phyloP scores from a whole-genome alignment of 805 yeast genomes.

The Maudiozyma pseudohumilis region DNA sequence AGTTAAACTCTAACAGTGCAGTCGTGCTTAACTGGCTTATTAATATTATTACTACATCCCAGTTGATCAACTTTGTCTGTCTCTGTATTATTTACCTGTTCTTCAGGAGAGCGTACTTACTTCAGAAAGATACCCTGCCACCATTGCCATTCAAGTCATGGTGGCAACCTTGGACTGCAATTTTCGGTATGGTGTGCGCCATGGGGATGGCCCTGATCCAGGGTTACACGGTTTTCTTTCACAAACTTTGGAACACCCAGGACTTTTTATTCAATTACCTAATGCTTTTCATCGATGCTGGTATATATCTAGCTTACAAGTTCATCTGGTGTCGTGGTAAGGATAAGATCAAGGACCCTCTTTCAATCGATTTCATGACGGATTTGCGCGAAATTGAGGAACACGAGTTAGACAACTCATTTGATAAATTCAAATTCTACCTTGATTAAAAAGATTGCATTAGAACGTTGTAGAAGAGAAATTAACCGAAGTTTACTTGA shows the following conservation, averaged over 20 bases:
- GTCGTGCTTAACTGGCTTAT: constrained; percentile 65
- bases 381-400: constrained; percentile 51
- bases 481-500: neutral
- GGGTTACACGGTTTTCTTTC: constrained; percentile 64
- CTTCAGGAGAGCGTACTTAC: constrained; percentile 49
- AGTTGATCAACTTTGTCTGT: constrained; percentile 48
- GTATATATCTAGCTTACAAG: constrained; percentile 44
- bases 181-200: constrained; percentile 38
- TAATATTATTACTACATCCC: constrained; percentile 61
- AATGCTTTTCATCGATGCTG: constrained; percentile 52
- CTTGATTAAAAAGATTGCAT: constrained; percentile 3
- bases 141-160: constrained; percentile 42
- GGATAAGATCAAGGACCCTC: constrained; percentile 36
- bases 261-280: constrained; percentile 61
- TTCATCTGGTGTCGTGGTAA: constrained; percentile 32
- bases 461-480: neutral
- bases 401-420: constrained; percentile 35
- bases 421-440: constrained; percentile 15
- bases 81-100: constrained; percentile 50
- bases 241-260: constrained; percentile 53
- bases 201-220: constrained; percentile 46
- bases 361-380: constrained; percentile 42
- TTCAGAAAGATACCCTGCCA: constrained; percentile 38
- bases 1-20: constrained; percentile 47
- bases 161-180: constrained; percentile 52